phyloP scores from a whole-genome alignment of 495 filamentous ascomycete genomes.

The Trichoderma erinaceum region DNA sequence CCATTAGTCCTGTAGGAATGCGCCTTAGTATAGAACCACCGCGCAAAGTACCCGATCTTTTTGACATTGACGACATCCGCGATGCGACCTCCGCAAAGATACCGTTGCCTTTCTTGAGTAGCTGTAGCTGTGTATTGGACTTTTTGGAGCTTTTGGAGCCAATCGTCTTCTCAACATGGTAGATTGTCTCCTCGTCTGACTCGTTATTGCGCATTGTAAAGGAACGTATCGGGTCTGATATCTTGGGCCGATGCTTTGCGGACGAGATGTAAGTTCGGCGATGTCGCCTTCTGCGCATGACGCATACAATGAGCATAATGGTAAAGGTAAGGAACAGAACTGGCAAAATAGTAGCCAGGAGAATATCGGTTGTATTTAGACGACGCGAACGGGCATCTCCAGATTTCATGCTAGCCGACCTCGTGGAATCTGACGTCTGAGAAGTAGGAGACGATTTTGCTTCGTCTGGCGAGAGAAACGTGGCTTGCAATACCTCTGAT shows the following conservation, averaged over 20 bases:
- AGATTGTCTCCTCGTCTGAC: conserved; percentile 1
- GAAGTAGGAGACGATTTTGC: neutral
- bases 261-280: conserved; percentile 9
- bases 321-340: conserved; percentile 8
- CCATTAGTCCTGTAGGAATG: neutral
- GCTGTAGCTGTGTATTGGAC: neutral
- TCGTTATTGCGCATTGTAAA: conserved; percentile 1
- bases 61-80: neutral
- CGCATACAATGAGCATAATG: conserved; percentile 15
- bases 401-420: neutral
- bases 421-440: neutral
- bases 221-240: conserved; percentile 11
- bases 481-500: neutral
- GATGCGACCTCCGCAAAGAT: neutral
- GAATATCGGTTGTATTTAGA: neutral
- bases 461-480: neutral
- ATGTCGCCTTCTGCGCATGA: conserved; percentile 7
- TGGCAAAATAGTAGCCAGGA: conserved; percentile 14
- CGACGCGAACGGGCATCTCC: neutral
- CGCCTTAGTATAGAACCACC: neutral
- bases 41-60: neutral
- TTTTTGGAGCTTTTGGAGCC: neutral
- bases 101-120: neutral
- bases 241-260: neutral
- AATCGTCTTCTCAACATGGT: neutral